Base-by-base conservation (phyloP, 331 rosid species). In the Rhamnella rubrinervis region DNA sequence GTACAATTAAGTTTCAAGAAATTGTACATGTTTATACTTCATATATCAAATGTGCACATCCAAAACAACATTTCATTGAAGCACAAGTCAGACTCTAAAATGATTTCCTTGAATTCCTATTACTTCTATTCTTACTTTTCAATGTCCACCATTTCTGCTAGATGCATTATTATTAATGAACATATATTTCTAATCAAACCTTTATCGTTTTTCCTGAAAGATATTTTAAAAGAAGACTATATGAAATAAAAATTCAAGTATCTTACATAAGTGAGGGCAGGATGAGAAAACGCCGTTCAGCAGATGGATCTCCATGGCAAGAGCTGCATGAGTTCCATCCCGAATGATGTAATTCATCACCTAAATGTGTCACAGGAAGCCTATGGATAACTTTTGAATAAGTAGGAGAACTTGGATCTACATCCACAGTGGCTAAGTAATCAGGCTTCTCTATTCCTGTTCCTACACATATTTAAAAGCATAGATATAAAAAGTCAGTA, bases 261-360 rank as follows among this genome's bases (percentile, higher is more conserved):
- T 52, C 87, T 68, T 86, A 93, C 97, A 91, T 38, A 6, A 93
- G 83, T 55, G 87, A 75, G 53, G 98, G 98, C 8, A 81, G 85
- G 59, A 93, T 78, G 17, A 93, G 80, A 68, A 77, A 93, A 35
- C 85, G 75, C 1, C 97, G 80, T 25, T 80, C 82, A 2, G 92
- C 95, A 0, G 92, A 84, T 0, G 97, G 85, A 67, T 91, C 98
- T 66, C 96, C 95, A 78, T 81, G 79, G 92, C 98, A 93, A 80
- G 98, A 93, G 81, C 98, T 93, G 75, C 98, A 93, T 0, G 98
- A 59, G 66, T 93, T 93, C 98, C 98, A 93, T 38, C 98, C 98
- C 1, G 96, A 68, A 65, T 93, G 97, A 59, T 93, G 98, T 72
- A 91, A 75, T 74, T 93, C 97, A 46, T 93, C 98, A 13, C 97